These are phyloP conservation scores for Anisodus tanguticus DNA, from an alignment of 257 asterid genomes.

Conservation along the genomic window DNA sequence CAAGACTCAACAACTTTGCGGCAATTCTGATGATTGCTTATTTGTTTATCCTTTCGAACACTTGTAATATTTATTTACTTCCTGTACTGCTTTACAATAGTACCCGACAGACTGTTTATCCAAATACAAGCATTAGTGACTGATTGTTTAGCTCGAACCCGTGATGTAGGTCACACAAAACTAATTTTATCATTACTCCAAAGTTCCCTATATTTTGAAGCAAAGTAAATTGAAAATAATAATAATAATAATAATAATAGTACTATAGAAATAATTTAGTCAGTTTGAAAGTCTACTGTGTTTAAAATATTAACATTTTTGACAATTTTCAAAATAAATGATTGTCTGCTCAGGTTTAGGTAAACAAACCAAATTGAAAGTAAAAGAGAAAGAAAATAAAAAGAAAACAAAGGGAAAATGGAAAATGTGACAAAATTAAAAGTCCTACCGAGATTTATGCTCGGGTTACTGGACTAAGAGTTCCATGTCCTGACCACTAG, in stretches of 20 bases:
- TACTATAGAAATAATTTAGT: not conserved
- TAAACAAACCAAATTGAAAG: not conserved
- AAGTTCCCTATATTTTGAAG: not conserved
- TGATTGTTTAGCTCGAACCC: not conserved
- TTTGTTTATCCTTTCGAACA: no score
- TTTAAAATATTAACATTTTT: not conserved
- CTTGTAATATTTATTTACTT: no score
- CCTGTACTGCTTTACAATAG: no score
- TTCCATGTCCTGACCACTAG: constrained; percentile 57
- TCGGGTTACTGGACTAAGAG: constrained; percentile 61
- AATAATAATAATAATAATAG: not conserved
- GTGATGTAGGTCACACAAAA: no score
- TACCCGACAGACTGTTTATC: no score
- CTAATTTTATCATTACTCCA: not conserved
- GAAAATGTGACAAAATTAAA: no score
- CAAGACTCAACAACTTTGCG: no score
- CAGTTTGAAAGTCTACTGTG: not conserved
- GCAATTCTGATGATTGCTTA: no score
- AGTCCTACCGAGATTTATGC: constrained; percentile 21
- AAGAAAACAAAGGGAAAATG: not conserved
- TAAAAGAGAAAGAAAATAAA: not conserved
- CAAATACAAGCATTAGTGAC: no score
- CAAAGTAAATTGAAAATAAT: not conserved
- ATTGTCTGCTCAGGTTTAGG: not conserved
- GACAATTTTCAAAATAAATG: not conserved